Percentiles rank a stretch among this genome's conserved stretches.
These are phyloP conservation scores for Urostyla sp. DNA, from an alignment of 73 alveolate species.

Conservation along the genomic window DNA sequence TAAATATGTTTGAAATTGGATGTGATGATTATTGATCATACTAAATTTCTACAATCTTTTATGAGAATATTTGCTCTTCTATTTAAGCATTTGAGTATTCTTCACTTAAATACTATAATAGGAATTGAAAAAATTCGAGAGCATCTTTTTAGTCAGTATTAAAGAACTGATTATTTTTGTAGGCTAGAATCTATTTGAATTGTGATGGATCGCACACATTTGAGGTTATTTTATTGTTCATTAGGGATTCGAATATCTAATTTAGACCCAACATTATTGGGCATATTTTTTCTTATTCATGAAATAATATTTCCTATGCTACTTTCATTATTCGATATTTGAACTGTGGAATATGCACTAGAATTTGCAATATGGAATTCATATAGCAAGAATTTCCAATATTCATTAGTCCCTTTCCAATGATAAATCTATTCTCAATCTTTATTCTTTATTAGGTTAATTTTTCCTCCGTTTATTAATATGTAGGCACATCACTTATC, in stretches of 20 bases:
- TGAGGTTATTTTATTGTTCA: no score
- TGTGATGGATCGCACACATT: not conserved
- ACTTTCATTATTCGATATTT: not conserved
- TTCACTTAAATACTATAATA: not conserved
- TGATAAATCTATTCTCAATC: not conserved
- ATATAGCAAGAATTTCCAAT: conserved; percentile 41
- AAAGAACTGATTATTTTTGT: not conserved
- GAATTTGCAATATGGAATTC: conserved; percentile 4
- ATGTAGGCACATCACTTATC: no score
- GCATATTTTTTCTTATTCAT: no score
- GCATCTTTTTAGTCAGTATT: conserved; percentile 19
- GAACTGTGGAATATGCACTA: not conserved
- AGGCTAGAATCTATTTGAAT: conserved; percentile 1
- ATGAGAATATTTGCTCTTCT: no score
- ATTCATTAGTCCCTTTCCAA: conserved; percentile 35
- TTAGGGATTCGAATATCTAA: no score
- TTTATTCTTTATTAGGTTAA: no score
- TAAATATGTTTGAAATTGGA: not conserved
- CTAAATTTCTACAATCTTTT: no score
- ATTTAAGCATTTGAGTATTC: not conserved
- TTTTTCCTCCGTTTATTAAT: no score
- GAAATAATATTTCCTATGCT: no score
- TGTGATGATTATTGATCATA: no score
- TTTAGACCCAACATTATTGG: no score
- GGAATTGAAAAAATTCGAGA: not conserved